phyloP scores from a whole-genome alignment of 139 green algal genomes.

The Chlorokybus atmophyticus region DNA sequence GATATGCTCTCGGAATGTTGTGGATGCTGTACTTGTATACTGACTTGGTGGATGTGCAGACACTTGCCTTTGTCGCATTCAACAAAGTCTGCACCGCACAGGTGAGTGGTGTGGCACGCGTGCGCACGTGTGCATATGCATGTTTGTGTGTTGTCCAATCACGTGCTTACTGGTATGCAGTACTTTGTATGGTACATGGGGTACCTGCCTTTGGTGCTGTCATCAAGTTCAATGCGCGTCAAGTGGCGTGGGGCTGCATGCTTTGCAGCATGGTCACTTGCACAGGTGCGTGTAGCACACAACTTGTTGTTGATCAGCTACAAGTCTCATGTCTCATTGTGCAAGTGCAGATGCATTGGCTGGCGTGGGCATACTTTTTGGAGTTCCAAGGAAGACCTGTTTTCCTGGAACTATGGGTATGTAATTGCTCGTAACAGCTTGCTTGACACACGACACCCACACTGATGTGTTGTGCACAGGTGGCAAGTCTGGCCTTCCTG shows the following conservation, averaged over 20 bases:
- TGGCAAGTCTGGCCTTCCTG: too few relatives aligned
- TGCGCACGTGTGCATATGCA: not conserved
- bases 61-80: slow-evolving; percentile 72
- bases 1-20: not conserved
- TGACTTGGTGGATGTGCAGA: too few relatives aligned
- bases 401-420: slow-evolving; percentile 12
- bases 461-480: too few relatives aligned
- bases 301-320: not conserved
- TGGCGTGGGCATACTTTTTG: slow-evolving; percentile 19
- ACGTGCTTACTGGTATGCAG: slow-evolving; percentile 32
- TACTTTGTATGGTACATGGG: slow-evolving; percentile 96
- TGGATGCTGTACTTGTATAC: too few relatives aligned
- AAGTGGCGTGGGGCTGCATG: not conserved
- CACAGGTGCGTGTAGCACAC: not conserved
- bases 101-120: not conserved
- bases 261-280: not conserved
- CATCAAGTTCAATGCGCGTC: slow-evolving; percentile 4
- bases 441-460: too few relatives aligned
- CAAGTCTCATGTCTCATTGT: not conserved
- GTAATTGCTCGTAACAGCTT: too few relatives aligned
- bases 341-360: slow-evolving; percentile 18
- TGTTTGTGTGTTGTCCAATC: not conserved
- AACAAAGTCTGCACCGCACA: slow-evolving; percentile 58
- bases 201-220: slow-evolving; percentile 51
- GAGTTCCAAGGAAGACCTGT: slow-evolving; percentile 22